Conservation (phyloP, 2,329 filamentous ascomycete species). For the Lasiodiplodia hormozganensis region DNA sequence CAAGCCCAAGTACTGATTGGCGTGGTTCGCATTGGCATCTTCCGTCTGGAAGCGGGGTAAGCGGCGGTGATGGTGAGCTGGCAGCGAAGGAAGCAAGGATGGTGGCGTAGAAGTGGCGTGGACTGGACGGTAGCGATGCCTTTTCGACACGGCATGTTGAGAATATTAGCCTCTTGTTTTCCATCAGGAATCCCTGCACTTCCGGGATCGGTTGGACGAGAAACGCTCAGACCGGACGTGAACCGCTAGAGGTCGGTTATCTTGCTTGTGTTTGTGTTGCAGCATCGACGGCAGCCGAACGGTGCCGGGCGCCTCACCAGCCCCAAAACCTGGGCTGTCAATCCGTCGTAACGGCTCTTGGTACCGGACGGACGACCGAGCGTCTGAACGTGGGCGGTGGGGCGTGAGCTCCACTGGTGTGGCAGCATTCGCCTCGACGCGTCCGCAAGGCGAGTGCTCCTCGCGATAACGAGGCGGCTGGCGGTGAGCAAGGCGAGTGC, state of each 20-base stretch:
- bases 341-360: slow-evolving; percentile 3
- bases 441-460: background rate
- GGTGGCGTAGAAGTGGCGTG: slow-evolving; percentile 15
- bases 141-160: slow-evolving; percentile 1
- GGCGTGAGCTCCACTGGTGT: background rate
- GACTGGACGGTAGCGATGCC: background rate
- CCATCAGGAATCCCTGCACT: slow-evolving; percentile 7
- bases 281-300: slow-evolving; percentile 18
- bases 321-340: background rate
- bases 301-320: slow-evolving; percentile 15
- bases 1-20: slow-evolving; percentile 51
- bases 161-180: slow-evolving; percentile 4
- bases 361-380: slow-evolving; percentile 8
- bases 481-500: slow-evolving; percentile 9
- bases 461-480: slow-evolving; percentile 3
- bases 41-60: slow-evolving; percentile 13
- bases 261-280: slow-evolving; percentile 13
- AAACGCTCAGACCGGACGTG: slow-evolving; percentile 3
- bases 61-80: slow-evolving; percentile 14
- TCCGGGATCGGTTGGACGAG: background rate
- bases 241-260: slow-evolving; percentile 3
- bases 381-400: background rate
- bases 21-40: background rate
- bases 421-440: background rate
- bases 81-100: slow-evolving; percentile 4